Percentiles rank a stretch among this genome's conserved stretches.
Conservation (phyloP, 495 filamentous ascomycete genomes). For the Chaetomium fimeti region DNA sequence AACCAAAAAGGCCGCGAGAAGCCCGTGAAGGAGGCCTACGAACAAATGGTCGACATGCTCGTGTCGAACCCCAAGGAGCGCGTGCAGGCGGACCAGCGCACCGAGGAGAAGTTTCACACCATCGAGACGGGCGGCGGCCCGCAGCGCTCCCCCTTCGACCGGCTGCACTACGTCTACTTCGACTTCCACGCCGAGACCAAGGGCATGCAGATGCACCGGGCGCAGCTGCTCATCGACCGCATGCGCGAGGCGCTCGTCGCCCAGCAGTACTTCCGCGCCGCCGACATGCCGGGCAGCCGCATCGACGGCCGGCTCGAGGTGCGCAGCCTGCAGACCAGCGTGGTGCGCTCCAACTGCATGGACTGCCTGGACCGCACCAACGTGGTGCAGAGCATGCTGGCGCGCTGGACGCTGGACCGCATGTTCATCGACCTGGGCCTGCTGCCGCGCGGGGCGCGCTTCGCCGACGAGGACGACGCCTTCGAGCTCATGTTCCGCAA, state of each 20-base stretch:
- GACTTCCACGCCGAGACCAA: conserved; percentile 98
- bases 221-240: conserved; percentile 78
- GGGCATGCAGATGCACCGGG: conserved; percentile 88
- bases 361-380: conserved; percentile 98
- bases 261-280: conserved; percentile 89
- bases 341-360: conserved; percentile 98
- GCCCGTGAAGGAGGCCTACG: conserved; percentile 85
- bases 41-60: conserved; percentile 75
- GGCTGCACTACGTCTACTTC: conserved; percentile 93
- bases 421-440: conserved; percentile 81
- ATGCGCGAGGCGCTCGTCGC: conserved; percentile 66
- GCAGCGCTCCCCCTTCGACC: conserved; percentile 62
- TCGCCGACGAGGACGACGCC: conserved; percentile 64
- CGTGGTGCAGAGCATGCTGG: conserved; percentile 94
- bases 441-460: conserved; percentile 64
- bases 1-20: conserved; percentile 91
- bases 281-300: conserved; percentile 70
- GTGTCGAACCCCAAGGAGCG: conserved; percentile 66
- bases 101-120: conserved; percentile 75
- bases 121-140: conserved; percentile 61
- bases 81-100: conserved; percentile 53
- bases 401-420: conserved; percentile 78
- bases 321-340: conserved; percentile 73
- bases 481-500: conserved; percentile 92
- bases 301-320: conserved; percentile 69